Conservation (phyloP, 23 red algal genomes). For the Gracilaria gracilis region DNA sequence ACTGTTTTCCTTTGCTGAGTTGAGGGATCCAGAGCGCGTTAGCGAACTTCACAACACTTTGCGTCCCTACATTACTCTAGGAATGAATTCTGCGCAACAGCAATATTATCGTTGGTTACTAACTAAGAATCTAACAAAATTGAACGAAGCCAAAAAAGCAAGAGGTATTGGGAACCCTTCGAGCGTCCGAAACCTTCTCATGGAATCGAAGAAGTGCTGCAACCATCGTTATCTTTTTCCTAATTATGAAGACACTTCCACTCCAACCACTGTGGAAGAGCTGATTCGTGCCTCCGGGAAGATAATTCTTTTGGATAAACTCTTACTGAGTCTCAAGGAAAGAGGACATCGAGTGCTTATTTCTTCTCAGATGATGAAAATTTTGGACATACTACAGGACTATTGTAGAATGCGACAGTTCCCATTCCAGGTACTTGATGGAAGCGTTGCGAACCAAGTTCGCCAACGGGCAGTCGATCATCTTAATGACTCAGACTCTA, state of each 20-base stretch:
- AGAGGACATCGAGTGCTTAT: slow-evolving; percentile 92
- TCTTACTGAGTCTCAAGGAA: slow-evolving; percentile 81
- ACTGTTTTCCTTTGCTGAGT: slow-evolving; percentile 81
- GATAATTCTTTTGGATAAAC: slow-evolving; percentile 92
- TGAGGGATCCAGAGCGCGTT: slow-evolving; percentile 84
- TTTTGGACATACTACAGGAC: slow-evolving; percentile 96
- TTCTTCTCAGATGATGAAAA: slow-evolving; percentile 98
- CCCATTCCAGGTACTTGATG: slow-evolving; percentile 88
- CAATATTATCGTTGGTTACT: slow-evolving; percentile 95
- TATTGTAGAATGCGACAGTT: slow-evolving; percentile 96
- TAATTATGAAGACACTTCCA: slow-evolving; percentile 81
- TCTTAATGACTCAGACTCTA: slow-evolving; percentile 90
- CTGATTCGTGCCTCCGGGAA: slow-evolving; percentile 91
- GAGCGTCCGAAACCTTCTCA: slow-evolving; percentile 81
- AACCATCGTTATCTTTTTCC: slow-evolving; percentile 96
- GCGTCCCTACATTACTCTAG: slow-evolving; percentile 92
- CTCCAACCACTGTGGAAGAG: slow-evolving; percentile 48
- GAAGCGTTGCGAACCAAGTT: slow-evolving; percentile 86
- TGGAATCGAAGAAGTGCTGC: slow-evolving; percentile 97
- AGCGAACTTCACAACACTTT: slow-evolving; percentile 78
- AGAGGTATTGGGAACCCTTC: slow-evolving; percentile 75
- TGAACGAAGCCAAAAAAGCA: slow-evolving; percentile 76
- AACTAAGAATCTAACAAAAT: slow-evolving; percentile 89
- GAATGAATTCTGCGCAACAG: slow-evolving; percentile 85
- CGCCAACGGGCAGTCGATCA: slow-evolving; percentile 91